Conservation (phyloP, 2,329 filamentous ascomycete genomes). For the Dactylellina sp. region DNA sequence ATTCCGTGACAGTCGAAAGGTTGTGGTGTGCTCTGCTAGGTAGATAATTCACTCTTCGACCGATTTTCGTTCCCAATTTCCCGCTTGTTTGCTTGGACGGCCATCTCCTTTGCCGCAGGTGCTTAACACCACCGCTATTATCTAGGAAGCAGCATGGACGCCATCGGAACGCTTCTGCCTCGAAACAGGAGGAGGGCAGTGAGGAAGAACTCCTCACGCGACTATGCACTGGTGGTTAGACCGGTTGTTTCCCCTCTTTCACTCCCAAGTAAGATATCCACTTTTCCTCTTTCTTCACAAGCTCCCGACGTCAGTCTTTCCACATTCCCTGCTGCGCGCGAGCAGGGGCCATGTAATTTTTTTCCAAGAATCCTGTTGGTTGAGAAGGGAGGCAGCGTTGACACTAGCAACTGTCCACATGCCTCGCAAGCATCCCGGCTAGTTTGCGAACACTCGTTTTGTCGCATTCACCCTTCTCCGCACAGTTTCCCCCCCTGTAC, state of each 20-base stretch:
- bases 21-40: conserved; percentile 18
- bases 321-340: background rate
- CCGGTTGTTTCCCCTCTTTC: conserved; percentile 35
- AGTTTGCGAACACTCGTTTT: conserved; percentile 44
- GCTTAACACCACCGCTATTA: conserved; percentile 44
- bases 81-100: conserved; percentile 37
- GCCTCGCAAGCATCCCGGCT: conserved; percentile 41
- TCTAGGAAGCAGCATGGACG: conserved; percentile 38
- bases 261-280: conserved; percentile 51
- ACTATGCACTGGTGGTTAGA: conserved; percentile 38
- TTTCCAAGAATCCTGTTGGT: conserved; percentile 45
- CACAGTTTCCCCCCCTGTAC: conserved; percentile 30
- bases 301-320: background rate
- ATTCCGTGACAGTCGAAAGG: conserved; percentile 25
- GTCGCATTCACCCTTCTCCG: conserved; percentile 51
- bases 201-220: conserved; percentile 46
- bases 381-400: conserved; percentile 11
- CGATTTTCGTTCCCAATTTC: conserved; percentile 19
- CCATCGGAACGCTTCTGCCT: conserved; percentile 42
- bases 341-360: background rate
- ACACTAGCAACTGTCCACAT: conserved; percentile 49
- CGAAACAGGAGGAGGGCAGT: conserved; percentile 45
- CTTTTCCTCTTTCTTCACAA: conserved; percentile 23
- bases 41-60: conserved; percentile 33
- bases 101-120: conserved; percentile 31